Percentiles rank a stretch among this genome's conserved stretches.
Evolutionary conservation across 371 early-diverging fungal genomes (phyloP).

Genomic region (Mucor saturninus): DNA sequence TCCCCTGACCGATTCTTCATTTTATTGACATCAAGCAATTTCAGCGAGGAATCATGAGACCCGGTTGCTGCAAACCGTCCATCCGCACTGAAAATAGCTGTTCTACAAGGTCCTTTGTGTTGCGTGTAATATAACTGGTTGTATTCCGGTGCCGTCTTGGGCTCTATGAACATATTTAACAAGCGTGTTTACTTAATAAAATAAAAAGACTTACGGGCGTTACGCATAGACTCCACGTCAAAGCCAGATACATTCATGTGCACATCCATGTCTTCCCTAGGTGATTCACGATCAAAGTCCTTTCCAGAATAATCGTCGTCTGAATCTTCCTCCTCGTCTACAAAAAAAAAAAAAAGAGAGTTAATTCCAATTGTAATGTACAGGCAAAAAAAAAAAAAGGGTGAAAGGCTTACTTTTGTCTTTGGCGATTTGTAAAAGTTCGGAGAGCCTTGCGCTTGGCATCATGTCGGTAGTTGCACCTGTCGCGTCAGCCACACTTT

Average conservation of each 20-base stretch:
- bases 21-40: constrained; percentile 84
- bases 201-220: constrained; percentile 32
- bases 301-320: constrained; percentile 43
- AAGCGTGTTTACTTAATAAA: background rate
- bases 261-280: constrained; percentile 24
- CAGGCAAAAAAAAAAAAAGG: background rate
- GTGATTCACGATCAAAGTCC: constrained; percentile 31
- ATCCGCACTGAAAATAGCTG: constrained; percentile 55
- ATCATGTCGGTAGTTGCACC: constrained; percentile 53
- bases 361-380: background rate
- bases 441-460: constrained; percentile 58
- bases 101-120: constrained; percentile 58
- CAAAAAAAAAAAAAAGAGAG: background rate
- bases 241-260: constrained; percentile 24
- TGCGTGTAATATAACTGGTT: constrained; percentile 60
- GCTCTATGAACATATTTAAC: constrained; percentile 19
- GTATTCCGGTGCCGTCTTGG: constrained; percentile 49
- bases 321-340: constrained; percentile 47
- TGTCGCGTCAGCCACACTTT: constrained; percentile 64
- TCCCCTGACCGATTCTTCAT: constrained; percentile 70
- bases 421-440: constrained; percentile 57
- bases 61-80: constrained; percentile 90
- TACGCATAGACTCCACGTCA: constrained; percentile 36
- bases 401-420: constrained; percentile 38
- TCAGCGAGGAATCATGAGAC: constrained; percentile 87